Evolutionary conservation across 2,329 filamentous ascomycete species (phyloP).

Genomic region (Bipolaris cookei): DNA sequence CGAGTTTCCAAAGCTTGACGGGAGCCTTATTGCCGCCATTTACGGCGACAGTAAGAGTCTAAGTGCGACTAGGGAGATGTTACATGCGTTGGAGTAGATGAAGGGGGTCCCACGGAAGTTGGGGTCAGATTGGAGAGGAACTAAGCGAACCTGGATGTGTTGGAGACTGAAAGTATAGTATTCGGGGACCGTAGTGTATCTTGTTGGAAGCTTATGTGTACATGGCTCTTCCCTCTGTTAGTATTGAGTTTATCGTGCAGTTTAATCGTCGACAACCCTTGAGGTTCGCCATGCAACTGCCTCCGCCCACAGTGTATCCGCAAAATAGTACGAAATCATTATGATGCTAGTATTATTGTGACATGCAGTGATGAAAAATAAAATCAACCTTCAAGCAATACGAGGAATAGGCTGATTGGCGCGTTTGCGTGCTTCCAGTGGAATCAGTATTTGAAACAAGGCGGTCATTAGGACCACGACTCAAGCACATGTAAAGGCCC

Average conservation of each 20-base stretch:
- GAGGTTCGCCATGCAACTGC: background rate
- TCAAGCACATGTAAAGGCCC: background rate
- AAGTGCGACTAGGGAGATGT: slow-evolving; percentile 54
- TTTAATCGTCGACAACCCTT: background rate
- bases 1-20: slow-evolving; percentile 55
- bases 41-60: slow-evolving; percentile 52
- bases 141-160: background rate
- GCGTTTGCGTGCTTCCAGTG: background rate
- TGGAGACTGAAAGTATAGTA: background rate
- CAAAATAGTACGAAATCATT: no score
- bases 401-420: background rate
- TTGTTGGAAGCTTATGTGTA: background rate
- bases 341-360: background rate
- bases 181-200: background rate
- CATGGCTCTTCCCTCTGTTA: background rate
- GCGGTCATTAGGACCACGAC: background rate
- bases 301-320: background rate
- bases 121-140: background rate
- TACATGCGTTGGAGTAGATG: slow-evolving; percentile 46
- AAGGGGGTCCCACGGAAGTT: background rate
- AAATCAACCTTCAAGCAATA: background rate
- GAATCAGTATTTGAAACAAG: background rate
- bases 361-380: background rate
- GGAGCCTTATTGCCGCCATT: slow-evolving; percentile 54
- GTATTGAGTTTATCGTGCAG: background rate